Conservation (phyloP, 129 eudicot genomes). For the Artemisia argyi region DNA sequence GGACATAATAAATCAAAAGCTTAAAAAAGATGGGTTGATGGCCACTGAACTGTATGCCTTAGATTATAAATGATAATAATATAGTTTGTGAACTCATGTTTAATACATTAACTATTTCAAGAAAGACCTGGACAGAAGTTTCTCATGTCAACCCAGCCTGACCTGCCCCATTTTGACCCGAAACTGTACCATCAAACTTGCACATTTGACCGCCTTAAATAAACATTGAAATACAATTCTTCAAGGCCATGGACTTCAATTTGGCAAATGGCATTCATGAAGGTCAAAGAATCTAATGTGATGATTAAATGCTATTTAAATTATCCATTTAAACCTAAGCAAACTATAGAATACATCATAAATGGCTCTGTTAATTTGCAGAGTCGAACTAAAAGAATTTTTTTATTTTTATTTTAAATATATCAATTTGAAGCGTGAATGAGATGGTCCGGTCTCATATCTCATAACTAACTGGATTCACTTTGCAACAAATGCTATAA, state of each 20-base stretch:
- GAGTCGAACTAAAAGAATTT: background rate
- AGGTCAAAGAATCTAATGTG: background rate
- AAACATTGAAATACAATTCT: background rate
- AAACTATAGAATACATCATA: conserved; percentile 6
- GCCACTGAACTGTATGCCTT: too few relatives aligned
- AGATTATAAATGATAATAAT: background rate
- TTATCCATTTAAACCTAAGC: background rate
- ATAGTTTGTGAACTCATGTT: background rate
- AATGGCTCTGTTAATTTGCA: background rate
- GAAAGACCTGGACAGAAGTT: background rate
- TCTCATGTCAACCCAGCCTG: too few relatives aligned
- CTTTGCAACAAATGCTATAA: background rate
- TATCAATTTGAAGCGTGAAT: background rate
- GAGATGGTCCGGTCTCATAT: background rate
- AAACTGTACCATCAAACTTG: background rate
- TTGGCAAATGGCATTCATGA: background rate
- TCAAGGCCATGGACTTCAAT: background rate
- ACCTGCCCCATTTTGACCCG: background rate
- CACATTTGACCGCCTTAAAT: background rate
- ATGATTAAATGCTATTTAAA: background rate
- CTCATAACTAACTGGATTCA: background rate
- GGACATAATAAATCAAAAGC: too few relatives aligned
- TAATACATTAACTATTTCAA: background rate
- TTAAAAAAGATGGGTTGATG: too few relatives aligned
- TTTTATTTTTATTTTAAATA: background rate